A percentile compares a stretch with the other conserved stretches of the same genome.
Evolutionary conservation across 2,329 filamentous ascomycete genomes (phyloP).

Genomic region (Apiospora phragmitis): DNA sequence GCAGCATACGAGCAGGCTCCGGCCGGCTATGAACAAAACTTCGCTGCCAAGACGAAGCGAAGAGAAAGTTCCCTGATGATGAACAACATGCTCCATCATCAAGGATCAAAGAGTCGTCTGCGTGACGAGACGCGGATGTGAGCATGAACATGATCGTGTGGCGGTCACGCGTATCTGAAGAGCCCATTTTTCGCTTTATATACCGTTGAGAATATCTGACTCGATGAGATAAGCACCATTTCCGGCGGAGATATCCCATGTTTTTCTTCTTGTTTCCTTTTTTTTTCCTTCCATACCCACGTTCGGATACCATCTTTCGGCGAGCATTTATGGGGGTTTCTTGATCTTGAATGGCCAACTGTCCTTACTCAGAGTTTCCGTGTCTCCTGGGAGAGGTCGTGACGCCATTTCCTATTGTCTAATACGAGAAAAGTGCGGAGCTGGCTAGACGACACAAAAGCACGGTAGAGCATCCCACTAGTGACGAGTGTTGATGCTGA

Average conservation of each 20-base stretch:
- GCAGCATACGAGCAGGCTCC: slow-evolving; percentile 30
- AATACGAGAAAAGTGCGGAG: background rate
- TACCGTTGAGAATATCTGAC: background rate
- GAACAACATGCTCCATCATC: slow-evolving; percentile 48
- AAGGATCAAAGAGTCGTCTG: slow-evolving; percentile 53
- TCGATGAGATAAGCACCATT: background rate
- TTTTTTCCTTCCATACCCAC: background rate
- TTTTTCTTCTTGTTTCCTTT: background rate
- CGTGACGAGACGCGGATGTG: slow-evolving; percentile 52
- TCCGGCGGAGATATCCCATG: slow-evolving; percentile 4
- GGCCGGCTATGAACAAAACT: slow-evolving; percentile 37
- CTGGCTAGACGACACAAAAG: background rate
- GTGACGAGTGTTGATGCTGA: background rate
- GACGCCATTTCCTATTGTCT: background rate
- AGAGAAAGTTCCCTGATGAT: slow-evolving; percentile 64
- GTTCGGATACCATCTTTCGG: background rate
- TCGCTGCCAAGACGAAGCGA: slow-evolving; percentile 44
- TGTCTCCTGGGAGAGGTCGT: background rate
- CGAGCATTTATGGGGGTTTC: background rate
- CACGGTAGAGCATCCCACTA: background rate
- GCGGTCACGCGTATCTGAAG: background rate
- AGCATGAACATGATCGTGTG: slow-evolving; percentile 7
- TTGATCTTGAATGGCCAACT: background rate
- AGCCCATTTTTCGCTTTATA: background rate
- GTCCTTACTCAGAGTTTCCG: background rate